Base-by-base conservation (phyloP, 257 asterid genomes). In the Orobanche coerulescens region DNA sequence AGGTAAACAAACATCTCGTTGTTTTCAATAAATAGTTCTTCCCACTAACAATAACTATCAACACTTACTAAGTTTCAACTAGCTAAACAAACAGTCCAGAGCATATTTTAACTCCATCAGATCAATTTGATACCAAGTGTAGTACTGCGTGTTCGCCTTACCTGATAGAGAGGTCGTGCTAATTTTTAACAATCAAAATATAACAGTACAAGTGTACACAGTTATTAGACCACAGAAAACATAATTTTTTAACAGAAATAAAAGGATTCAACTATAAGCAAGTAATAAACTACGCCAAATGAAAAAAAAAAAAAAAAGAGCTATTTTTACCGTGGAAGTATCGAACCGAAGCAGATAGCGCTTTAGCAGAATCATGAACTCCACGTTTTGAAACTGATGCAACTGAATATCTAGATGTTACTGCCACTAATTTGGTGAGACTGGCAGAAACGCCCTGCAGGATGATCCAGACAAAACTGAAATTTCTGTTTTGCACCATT, bases 401-500 rank as follows among this genome's bases (percentile, higher is more conserved):
- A 64, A 61, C 58, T 15, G 83, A 52, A 60, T 58, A 73, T 61
- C 66, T 71, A 42, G 81, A 70, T 58, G 78, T 39, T 36, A 68
- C 65, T 20, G 67, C 16, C 64, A 70, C 62, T 64, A 78, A 72
- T 70, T 77, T 82, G 70, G 75, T 59, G 24, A 82, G 73, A 71
- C 78, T 62, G 61, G 69, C 68, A 51, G 71, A 70, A 65, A 75
- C 50, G 51, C 81, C 82, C 97, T 91, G 81, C 85, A 71, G 46
- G 31, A 44, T 61, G 52, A 34, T 65, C 44, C 44, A 72, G 46
- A 16, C 26, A 47, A 65, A 51, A 56, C 8, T 48, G 58, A 65
- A 37, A 18, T 48, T 42, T 31, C 20, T 9, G 42, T 14, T 40
- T 13, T 48, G 34, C 53, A 28, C 63, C 4, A 24, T 58, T 18